Conservation (phyloP, 257 asterid genomes). For the Solanum phureja region DNA sequence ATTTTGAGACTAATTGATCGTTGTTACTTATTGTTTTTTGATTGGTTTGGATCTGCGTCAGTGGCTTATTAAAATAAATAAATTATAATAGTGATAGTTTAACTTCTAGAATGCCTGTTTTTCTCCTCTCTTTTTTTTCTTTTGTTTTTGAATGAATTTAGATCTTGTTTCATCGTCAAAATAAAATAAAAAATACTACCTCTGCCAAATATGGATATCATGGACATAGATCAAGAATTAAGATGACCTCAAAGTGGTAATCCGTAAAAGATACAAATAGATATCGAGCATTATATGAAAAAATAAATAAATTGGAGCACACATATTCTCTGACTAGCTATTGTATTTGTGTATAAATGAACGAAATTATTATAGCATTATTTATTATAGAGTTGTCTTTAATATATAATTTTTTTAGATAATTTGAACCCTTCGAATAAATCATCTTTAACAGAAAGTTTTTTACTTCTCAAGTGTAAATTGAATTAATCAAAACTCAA, state of each 20-base stretch:
- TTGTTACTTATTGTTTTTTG: background rate
- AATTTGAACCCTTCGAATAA: background rate
- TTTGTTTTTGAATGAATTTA: background rate
- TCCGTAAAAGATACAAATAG: background rate
- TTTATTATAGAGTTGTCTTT: no score
- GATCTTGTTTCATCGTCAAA: background rate
- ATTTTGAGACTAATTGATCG: background rate
- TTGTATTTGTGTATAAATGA: no score
- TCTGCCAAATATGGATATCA: background rate
- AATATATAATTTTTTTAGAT: no score
- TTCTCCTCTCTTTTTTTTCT: background rate
- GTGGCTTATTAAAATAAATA: background rate
- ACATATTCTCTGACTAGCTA: no score
- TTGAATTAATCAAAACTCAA: background rate
- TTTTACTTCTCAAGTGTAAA: background rate
- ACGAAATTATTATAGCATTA: no score
- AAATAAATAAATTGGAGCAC: no score
- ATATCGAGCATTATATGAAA: background rate
- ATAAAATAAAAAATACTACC: rapidly evolving
- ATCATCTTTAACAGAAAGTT: no score
- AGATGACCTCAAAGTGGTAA: background rate
- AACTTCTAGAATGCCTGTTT: background rate
- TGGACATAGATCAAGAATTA: background rate
- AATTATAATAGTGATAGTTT: background rate
- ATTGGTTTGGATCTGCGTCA: background rate